Evolutionary conservation across 345 rosid genomes (phyloP).

Genomic region (Sonneratia alba): DNA sequence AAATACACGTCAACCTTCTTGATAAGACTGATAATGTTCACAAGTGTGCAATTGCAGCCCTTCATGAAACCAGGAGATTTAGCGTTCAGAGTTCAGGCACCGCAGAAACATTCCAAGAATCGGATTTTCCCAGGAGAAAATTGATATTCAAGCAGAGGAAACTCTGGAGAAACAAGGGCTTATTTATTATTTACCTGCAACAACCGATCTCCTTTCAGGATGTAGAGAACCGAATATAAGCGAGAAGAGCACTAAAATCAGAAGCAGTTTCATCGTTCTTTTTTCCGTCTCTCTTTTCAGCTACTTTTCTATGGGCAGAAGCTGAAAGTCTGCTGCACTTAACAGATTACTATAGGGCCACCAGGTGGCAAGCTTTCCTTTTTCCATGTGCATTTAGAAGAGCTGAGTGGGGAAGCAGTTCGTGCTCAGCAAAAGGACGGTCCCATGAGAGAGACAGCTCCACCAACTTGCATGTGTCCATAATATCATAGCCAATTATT

Average conservation of each 20-base stretch:
- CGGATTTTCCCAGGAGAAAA: background rate
- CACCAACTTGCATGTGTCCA: background rate
- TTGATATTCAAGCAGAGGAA: background rate
- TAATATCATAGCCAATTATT: background rate
- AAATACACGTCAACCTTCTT: background rate
- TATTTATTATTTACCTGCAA: background rate
- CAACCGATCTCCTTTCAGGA: background rate
- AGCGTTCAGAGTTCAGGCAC: background rate
- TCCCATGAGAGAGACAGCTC: background rate
- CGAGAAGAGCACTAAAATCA: background rate
- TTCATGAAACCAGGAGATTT: background rate
- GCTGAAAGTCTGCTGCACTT: background rate
- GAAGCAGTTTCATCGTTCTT: constrained; percentile 5
- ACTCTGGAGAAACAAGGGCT: background rate
- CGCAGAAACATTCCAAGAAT: background rate
- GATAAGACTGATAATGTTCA: background rate
- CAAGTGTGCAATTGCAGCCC: background rate
- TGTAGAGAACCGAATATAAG: background rate
- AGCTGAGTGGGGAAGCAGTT: background rate
- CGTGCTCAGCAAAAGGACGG: background rate
- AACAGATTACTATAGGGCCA: background rate
- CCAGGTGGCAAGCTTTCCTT: background rate
- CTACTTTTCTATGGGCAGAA: background rate
- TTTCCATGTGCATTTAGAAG: no score
- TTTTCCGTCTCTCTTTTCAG: background rate